Evolutionary conservation across 768 basidiomycete species (phyloP).

Genomic region (Amylocystis lapponica): DNA sequence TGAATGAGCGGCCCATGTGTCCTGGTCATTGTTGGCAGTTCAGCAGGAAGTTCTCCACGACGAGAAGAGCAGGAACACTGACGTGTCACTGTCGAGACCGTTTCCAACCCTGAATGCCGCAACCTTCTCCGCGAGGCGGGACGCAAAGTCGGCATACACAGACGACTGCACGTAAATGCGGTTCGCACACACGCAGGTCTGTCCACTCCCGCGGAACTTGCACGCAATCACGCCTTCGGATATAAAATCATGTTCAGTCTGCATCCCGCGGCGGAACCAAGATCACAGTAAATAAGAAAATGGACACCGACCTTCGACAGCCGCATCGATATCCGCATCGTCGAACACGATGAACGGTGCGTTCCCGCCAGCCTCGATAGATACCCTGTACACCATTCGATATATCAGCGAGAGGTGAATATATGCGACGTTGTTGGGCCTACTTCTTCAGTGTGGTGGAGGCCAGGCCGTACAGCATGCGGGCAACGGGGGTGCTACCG

Average conservation of each 20-base stretch:
- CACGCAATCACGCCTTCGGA: constrained; percentile 58
- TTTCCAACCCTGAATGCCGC: constrained; percentile 82
- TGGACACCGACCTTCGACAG: constrained; percentile 64
- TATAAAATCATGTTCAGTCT: neutral
- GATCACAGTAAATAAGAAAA: neutral
- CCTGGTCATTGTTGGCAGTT: constrained; percentile 29
- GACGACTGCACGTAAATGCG: constrained; percentile 89
- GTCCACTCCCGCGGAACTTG: constrained; percentile 80
- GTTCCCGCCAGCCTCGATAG: constrained; percentile 90
- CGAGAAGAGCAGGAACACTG: constrained; percentile 22
- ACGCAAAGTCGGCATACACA: constrained; percentile 90
- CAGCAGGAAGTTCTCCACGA: neutral
- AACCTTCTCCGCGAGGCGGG: constrained; percentile 79
- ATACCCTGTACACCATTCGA: constrained; percentile 36
- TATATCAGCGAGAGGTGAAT: neutral
- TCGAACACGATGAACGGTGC: constrained; percentile 96
- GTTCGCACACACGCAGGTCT: constrained; percentile 87
- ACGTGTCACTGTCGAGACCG: constrained; percentile 76
- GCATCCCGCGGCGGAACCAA: neutral
- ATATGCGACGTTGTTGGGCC: constrained; percentile 13
- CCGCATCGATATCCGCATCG: constrained; percentile 89
- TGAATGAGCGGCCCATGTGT: constrained; percentile 98
- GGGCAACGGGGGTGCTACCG: constrained; percentile 80
- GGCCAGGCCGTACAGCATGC: constrained; percentile 65
- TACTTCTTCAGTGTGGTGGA: constrained; percentile 81